phyloP scores from a whole-genome alignment of 108 stramenopile species.

The Nitzschia sp. region DNA sequence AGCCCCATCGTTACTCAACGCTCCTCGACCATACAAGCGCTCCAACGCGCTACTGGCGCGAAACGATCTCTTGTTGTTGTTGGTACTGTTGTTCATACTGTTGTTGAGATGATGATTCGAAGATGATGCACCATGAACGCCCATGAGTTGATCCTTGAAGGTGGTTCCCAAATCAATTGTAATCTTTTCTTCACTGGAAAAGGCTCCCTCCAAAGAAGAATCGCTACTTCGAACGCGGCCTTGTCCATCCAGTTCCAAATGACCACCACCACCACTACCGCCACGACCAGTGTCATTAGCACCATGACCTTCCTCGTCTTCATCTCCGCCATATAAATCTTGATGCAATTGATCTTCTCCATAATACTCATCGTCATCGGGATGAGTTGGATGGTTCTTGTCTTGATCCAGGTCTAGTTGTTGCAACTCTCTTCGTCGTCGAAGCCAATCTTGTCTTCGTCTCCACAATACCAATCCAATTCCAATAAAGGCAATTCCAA shows the following conservation, averaged over 20 bases:
- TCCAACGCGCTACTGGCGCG: background rate
- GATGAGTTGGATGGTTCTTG: background rate
- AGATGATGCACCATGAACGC: background rate
- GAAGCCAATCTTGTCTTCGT: constrained; percentile 15
- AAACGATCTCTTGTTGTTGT: too few relatives aligned
- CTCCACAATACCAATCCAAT: constrained; percentile 22
- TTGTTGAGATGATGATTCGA: background rate
- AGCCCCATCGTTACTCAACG: constrained; percentile 6
- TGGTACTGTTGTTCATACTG: background rate
- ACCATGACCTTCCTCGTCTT: background rate
- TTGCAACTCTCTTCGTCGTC: background rate
- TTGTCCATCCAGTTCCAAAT: background rate
- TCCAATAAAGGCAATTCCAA: constrained; percentile 27
- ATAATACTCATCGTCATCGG: background rate
- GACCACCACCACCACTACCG: background rate
- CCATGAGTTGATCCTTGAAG: constrained; percentile 31
- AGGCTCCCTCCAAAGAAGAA: background rate
- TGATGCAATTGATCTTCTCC: background rate
- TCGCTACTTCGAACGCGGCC: background rate
- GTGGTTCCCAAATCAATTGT: constrained; percentile 28
- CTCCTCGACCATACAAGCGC: background rate
- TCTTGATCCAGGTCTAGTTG: background rate
- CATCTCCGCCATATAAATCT: constrained; percentile 4
- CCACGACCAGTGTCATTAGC: background rate
- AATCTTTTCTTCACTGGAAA: constrained; percentile 1